Percentiles rank a stretch among this genome's conserved stretches.
Evolutionary conservation across 2,329 filamentous ascomycete species (phyloP).

Genomic region (Botrytis tulipae): DNA sequence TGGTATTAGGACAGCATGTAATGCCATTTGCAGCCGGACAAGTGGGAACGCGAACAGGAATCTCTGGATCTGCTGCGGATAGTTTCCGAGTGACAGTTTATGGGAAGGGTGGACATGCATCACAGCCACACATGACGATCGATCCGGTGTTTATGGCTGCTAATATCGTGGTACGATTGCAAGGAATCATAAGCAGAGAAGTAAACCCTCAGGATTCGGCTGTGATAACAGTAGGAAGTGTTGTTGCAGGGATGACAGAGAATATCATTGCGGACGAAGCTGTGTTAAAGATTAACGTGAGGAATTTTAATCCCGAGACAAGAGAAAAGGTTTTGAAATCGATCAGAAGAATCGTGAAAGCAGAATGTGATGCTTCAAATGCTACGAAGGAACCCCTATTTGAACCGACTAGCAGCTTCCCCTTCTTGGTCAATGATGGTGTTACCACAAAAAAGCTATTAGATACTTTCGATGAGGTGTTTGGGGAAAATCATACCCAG

Average conservation of each 20-base stretch:
- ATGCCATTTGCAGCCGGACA: constrained; percentile 42
- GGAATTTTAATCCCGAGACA: constrained; percentile 39
- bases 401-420: constrained; percentile 26
- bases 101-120: constrained; percentile 47
- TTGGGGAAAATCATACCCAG: constrained; percentile 27
- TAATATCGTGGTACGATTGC: constrained; percentile 43
- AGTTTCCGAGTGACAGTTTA: constrained; percentile 41
- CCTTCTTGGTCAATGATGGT: constrained; percentile 32
- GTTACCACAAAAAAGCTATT: constrained; percentile 23
- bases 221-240: constrained; percentile 46
- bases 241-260: constrained; percentile 45
- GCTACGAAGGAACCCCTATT: constrained; percentile 41
- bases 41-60: constrained; percentile 39
- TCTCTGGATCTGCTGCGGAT: constrained; percentile 41
- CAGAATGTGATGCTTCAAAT: constrained; percentile 46
- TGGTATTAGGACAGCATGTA: constrained; percentile 56
- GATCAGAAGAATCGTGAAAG: constrained; percentile 49
- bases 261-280: constrained; percentile 48
- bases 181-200: constrained; percentile 44
- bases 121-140: constrained; percentile 43
- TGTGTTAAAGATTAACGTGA: constrained; percentile 44
- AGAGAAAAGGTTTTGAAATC: constrained; percentile 41
- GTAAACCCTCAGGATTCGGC: constrained; percentile 43
- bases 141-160: constrained; percentile 49
- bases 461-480: constrained; percentile 26